Conservation (phyloP, 768 basidiomycete species). For the Lactarius deliciosus region DNA sequence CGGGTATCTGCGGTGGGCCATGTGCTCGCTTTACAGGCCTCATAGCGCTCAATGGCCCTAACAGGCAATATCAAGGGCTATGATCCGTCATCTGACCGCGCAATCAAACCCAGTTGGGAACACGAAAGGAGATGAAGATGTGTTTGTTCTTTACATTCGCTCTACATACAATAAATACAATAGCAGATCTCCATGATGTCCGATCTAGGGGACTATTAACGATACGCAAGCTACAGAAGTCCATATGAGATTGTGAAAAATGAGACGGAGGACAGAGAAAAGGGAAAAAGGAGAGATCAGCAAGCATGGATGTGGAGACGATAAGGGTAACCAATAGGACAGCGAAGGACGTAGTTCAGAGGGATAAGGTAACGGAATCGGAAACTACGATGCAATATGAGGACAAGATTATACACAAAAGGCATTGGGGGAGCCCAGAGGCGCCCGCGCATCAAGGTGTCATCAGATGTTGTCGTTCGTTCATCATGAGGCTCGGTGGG, state of each 20-base stretch:
- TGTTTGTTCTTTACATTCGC: constrained; percentile 16
- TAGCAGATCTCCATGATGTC: constrained; percentile 15
- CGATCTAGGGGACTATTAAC: constrained; percentile 23
- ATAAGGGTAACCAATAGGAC: constrained; percentile 13
- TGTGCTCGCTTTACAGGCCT: neutral
- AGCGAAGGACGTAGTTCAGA: constrained; percentile 5
- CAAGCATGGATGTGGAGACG: constrained; percentile 5
- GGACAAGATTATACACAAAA: neutral
- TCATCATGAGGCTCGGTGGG: constrained; percentile 1
- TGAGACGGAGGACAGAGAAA: constrained; percentile 1
- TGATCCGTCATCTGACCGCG: neutral
- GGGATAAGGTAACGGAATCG: constrained; percentile 9
- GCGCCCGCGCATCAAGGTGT: constrained; percentile 10
- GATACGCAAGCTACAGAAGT: constrained; percentile 24
- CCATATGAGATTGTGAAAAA: constrained; percentile 10
- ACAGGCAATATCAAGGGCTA: neutral
- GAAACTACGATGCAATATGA: constrained; percentile 1
- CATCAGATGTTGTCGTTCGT: constrained; percentile 1
- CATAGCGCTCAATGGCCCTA: neutral
- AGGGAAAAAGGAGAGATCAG: neutral
- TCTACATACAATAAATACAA: constrained; percentile 30
- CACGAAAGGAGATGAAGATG: neutral
- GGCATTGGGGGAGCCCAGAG: neutral
- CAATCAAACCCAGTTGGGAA: constrained; percentile 1
- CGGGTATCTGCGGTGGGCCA: neutral